Percentiles rank a stretch among this genome's conserved stretches.
Evolutionary conservation across 2,329 filamentous ascomycete genomes (phyloP).

Genomic region (Colletotrichum endophyticum): DNA sequence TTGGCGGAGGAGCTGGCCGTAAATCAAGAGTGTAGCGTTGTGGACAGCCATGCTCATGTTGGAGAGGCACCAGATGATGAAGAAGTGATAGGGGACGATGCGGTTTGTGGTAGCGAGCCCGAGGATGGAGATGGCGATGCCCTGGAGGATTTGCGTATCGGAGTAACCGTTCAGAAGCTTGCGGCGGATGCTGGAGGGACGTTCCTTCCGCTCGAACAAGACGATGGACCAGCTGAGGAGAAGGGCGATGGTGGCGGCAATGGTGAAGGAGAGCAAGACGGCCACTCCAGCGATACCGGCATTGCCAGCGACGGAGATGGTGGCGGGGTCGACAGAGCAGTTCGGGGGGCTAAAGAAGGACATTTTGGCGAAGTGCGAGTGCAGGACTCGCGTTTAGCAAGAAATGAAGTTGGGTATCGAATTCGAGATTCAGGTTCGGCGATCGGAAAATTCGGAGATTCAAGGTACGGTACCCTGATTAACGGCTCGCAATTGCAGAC

Average conservation of each 20-base stretch:
- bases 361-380: neutral
- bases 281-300: slow-evolving; percentile 63
- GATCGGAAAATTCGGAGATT: neutral
- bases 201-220: slow-evolving; percentile 54
- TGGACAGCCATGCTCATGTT: slow-evolving; percentile 70
- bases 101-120: slow-evolving; percentile 63
- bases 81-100: slow-evolving; percentile 72
- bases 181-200: slow-evolving; percentile 58
- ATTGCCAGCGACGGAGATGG: slow-evolving; percentile 54
- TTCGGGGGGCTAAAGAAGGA: neutral
- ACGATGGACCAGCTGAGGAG: slow-evolving; percentile 61
- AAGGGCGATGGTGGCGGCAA: slow-evolving; percentile 64
- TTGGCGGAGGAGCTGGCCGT: slow-evolving; percentile 69
- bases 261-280: slow-evolving; percentile 69
- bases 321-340: slow-evolving; percentile 1
- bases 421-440: neutral
- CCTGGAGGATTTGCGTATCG: slow-evolving; percentile 72
- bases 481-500: neutral
- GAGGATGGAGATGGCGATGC: slow-evolving; percentile 71
- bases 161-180: slow-evolving; percentile 70
- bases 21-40: slow-evolving; percentile 67
- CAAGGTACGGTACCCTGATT: neutral
- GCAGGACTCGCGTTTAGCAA: neutral
- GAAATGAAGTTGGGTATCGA: neutral
- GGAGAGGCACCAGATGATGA: slow-evolving; percentile 72